Evolutionary conservation across 108 stramenopile species (phyloP).

Genomic region (Pseudonitzschia delicatissima): DNA sequence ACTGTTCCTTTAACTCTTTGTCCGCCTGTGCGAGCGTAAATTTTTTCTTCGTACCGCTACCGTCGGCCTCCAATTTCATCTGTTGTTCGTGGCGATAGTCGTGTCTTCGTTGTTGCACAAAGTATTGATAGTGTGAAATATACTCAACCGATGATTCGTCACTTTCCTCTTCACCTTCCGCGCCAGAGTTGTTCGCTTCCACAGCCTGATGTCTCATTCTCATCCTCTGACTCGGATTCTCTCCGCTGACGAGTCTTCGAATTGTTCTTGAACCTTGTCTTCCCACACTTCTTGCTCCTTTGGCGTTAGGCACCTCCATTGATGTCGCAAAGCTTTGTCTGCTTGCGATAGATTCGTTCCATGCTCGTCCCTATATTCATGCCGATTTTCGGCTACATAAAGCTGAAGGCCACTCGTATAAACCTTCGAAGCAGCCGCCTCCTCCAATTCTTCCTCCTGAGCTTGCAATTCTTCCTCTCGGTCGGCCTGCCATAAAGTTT

Average conservation of each 20-base stretch:
- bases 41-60: neutral
- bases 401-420: slow-evolving; percentile 33
- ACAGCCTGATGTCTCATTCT: neutral
- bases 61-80: slow-evolving; percentile 8
- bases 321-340: slow-evolving; percentile 27
- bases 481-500: slow-evolving; percentile 71
- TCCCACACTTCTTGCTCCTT: slow-evolving; percentile 28
- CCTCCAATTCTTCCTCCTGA: slow-evolving; percentile 15
- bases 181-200: slow-evolving; percentile 19
- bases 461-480: slow-evolving; percentile 22
- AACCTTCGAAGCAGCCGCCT: slow-evolving; percentile 11
- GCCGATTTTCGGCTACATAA: slow-evolving; percentile 26
- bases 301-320: slow-evolving; percentile 21
- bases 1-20: slow-evolving; percentile 25
- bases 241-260: neutral
- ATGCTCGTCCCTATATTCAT: slow-evolving; percentile 18
- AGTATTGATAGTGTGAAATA: slow-evolving; percentile 24
- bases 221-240: neutral
- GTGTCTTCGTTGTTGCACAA: slow-evolving; percentile 17
- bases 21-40: slow-evolving; percentile 36
- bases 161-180: slow-evolving; percentile 17
- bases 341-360: slow-evolving; percentile 15
- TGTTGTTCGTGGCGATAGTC: slow-evolving; percentile 25
- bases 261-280: slow-evolving; percentile 19
- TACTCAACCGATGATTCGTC: slow-evolving; percentile 7